phyloP scores from a whole-genome alignment of 305 asterid genomes.

The Andrographis paniculata region DNA sequence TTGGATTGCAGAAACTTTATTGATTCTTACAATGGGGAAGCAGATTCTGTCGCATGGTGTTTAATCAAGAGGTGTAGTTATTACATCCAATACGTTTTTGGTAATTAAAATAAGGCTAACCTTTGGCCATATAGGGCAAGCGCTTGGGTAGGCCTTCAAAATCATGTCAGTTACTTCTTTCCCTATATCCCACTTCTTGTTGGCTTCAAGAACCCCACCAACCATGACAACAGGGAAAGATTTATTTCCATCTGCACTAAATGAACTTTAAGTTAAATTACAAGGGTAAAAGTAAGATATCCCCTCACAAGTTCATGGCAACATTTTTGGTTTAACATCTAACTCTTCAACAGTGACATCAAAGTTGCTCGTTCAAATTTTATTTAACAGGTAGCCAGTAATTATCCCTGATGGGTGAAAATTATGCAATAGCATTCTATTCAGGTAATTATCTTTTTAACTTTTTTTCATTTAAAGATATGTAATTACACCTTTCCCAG shows the following conservation, averaged over 20 bases:
- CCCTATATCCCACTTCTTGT: constrained; percentile 79
- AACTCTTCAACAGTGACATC: background rate
- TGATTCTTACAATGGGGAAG: background rate
- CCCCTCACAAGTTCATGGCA: background rate
- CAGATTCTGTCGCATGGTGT: background rate
- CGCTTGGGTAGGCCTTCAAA: constrained; percentile 65
- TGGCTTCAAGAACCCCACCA: constrained; percentile 90
- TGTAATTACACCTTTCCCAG: constrained; percentile 56
- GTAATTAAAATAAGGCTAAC: constrained; percentile 24
- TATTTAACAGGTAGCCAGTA: background rate
- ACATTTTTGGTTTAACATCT: background rate
- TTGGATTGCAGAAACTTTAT: background rate
- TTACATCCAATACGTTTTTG: background rate
- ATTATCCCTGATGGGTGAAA: background rate
- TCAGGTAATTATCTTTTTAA: no score
- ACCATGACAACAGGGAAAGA: constrained; percentile 90
- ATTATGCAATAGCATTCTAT: background rate
- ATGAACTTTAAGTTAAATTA: background rate
- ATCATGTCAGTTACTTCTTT: constrained; percentile 53
- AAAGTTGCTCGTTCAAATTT: background rate
- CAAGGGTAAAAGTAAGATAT: constrained; percentile 4
- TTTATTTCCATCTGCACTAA: constrained; percentile 59
- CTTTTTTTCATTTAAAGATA: background rate
- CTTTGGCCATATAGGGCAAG: constrained; percentile 78
- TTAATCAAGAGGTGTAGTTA: constrained; percentile 1